These are phyloP conservation scores for Neurospora sp. DNA, from an alignment of 2,329 filamentous ascomycete species.

Conservation along the genomic window DNA sequence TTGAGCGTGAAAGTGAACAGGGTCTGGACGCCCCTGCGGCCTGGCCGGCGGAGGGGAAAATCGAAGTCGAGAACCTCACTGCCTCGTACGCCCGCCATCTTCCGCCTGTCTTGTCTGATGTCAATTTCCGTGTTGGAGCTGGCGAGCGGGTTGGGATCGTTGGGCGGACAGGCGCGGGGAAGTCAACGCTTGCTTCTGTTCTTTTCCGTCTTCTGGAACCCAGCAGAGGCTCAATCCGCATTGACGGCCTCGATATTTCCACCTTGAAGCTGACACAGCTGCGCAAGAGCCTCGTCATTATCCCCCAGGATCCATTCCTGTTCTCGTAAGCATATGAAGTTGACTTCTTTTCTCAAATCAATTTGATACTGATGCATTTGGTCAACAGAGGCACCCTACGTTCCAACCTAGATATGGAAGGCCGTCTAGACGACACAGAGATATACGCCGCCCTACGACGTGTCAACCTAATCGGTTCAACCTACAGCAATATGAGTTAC, in stretches of 20 bases:
- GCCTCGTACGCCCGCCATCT: slow-evolving; percentile 27
- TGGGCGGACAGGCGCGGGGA: slow-evolving; percentile 55
- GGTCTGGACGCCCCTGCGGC: slow-evolving; percentile 25
- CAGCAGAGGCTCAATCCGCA: slow-evolving; percentile 29
- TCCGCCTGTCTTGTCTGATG: slow-evolving; percentile 26
- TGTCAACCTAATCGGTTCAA: slow-evolving; percentile 43
- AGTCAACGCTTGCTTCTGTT: slow-evolving; percentile 54
- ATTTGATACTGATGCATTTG: not conserved
- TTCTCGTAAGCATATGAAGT: slow-evolving; percentile 32
- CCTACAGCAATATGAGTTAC: not conserved
- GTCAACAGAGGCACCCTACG: slow-evolving; percentile 42
- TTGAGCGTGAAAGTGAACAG: slow-evolving; percentile 27
- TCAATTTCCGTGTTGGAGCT: slow-evolving; percentile 27
- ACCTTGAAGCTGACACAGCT: slow-evolving; percentile 51
- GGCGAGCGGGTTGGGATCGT: slow-evolving; percentile 58
- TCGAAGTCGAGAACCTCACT: slow-evolving; percentile 29
- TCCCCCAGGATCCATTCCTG: slow-evolving; percentile 57
- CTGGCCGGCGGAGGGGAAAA: slow-evolving; percentile 31
- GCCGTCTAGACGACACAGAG: slow-evolving; percentile 49
- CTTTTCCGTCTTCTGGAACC: slow-evolving; percentile 49
- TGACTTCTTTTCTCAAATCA: not conserved
- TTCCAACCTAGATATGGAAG: slow-evolving; percentile 54
- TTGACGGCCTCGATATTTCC: slow-evolving; percentile 42
- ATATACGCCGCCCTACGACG: slow-evolving; percentile 50
- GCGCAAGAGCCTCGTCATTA: slow-evolving; percentile 51